Conservation (phyloP, 495 filamentous ascomycete species). For the Cercophora samala region DNA sequence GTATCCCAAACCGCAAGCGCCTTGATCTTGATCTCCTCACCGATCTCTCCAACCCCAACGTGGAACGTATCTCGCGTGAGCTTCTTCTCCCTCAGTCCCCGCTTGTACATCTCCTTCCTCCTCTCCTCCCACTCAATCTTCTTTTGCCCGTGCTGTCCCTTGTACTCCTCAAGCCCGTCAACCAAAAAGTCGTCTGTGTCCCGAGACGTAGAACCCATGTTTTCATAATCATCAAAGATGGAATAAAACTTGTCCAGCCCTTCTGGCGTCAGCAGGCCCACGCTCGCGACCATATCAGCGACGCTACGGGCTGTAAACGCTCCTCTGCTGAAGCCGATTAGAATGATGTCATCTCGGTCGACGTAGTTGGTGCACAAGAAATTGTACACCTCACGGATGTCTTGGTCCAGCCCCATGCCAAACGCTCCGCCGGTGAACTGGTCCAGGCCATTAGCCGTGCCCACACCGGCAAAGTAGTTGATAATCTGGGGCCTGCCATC, state of each 20-base stretch:
- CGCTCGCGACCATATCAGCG: conserved; percentile 54
- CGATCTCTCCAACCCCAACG: conserved; percentile 31
- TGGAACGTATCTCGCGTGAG: conserved; percentile 31
- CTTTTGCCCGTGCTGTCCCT: conserved; percentile 23
- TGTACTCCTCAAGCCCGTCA: conserved; percentile 20
- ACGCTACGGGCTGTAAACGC: conserved; percentile 65
- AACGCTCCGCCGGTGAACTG: conserved; percentile 48
- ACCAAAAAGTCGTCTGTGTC: conserved; percentile 25
- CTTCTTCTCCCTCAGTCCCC: conserved; percentile 23
- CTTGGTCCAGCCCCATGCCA: conserved; percentile 41
- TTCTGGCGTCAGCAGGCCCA: conserved; percentile 59
- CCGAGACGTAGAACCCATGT: conserved; percentile 28
- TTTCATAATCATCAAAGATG: conserved; percentile 55
- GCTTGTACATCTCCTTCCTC: conserved; percentile 29
- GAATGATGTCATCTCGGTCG: conserved; percentile 61
- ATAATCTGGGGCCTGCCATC: conserved; percentile 41
- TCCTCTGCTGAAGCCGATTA: conserved; percentile 67
- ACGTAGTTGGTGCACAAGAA: conserved; percentile 63
- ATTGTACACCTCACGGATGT: conserved; percentile 62
- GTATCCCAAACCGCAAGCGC: conserved; percentile 41
- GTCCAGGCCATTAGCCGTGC: conserved; percentile 42
- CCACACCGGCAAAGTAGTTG: conserved; percentile 48
- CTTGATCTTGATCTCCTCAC: conserved; percentile 36
- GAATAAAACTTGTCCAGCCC: conserved; percentile 58
- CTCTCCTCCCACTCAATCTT: conserved; percentile 32